These are phyloP conservation scores for Fusarium vanettenii DNA, from an alignment of 2,329 filamentous ascomycete genomes.

Conservation along the genomic window DNA sequence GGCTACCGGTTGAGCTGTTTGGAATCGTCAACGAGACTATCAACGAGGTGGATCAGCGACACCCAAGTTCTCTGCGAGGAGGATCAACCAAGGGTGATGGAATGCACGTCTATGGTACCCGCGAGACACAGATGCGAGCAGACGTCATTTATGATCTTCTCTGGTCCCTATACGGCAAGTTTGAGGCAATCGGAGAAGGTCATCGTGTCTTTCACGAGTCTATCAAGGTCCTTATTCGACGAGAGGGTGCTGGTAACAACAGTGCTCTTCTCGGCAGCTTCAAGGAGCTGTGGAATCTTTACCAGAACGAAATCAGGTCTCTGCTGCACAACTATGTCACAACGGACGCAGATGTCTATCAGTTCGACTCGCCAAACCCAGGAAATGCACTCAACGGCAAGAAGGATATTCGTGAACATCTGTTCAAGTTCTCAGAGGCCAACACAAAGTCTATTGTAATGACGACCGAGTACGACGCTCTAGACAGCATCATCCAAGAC, in stretches of 20 bases:
- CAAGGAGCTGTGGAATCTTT: conserved; percentile 96
- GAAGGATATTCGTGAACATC: conserved; percentile 67
- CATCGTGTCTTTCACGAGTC: conserved; percentile 95
- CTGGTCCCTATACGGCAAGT: conserved; percentile 94
- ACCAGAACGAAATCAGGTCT: conserved; percentile 97
- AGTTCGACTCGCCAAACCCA: conserved; percentile 66
- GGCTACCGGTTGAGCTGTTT: conserved; percentile 93
- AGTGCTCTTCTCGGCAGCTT: conserved; percentile 84
- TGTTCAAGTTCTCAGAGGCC: conserved; percentile 89
- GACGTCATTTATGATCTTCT: conserved; percentile 92
- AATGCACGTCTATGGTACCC: conserved; percentile 71
- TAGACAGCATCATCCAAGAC: conserved; percentile 89
- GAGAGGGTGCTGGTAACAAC: conserved; percentile 77
- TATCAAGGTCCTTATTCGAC: conserved; percentile 83
- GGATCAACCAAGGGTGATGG: conserved; percentile 64
- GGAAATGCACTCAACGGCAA: conserved; percentile 59
- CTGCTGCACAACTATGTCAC: conserved; percentile 96
- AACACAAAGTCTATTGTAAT: conserved; percentile 85
- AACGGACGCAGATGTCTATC: conserved; percentile 83
- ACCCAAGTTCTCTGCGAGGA: conserved; percentile 82
- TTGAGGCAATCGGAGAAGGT: conserved; percentile 95
- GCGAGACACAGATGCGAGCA: conserved; percentile 80
- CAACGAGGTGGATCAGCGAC: conserved; percentile 90
- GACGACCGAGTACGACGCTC: conserved; percentile 84
- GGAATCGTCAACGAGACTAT: conserved; percentile 95